Evolutionary conservation across 2,329 filamentous ascomycete genomes (phyloP).

Genomic region (Xylaria sp.): DNA sequence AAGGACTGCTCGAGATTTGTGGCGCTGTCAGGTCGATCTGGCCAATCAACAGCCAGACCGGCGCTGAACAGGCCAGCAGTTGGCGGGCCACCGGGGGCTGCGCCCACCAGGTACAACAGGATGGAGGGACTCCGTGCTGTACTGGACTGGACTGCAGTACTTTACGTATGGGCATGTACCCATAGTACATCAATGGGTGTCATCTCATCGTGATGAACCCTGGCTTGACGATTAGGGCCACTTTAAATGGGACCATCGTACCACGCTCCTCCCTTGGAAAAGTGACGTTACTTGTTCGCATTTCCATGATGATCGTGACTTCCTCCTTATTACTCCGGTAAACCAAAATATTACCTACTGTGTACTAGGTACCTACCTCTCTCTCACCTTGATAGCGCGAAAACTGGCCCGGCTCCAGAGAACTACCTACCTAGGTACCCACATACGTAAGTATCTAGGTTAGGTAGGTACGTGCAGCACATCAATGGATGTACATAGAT

Average conservation of each 20-base stretch:
- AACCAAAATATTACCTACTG: not conserved
- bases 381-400: too few relatives aligned
- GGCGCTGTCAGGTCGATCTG: constrained; percentile 15
- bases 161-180: not conserved
- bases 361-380: not conserved
- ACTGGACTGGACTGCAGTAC: not conserved
- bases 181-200: too few relatives aligned
- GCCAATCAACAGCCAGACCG: constrained; percentile 14
- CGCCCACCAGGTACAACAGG: too few relatives aligned
- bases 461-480: too few relatives aligned
- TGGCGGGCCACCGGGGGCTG: constrained; percentile 12
- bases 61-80: not conserved
- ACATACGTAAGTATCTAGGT: too few relatives aligned
- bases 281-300: constrained; percentile 24
- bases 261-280: constrained; percentile 19
- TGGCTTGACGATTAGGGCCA: constrained; percentile 21
- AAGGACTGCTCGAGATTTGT: constrained; percentile 24
- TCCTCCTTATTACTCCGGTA: constrained; percentile 6
- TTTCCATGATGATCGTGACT: constrained; percentile 15
- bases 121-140: not conserved
- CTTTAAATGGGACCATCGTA: constrained; percentile 18
- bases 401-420: not conserved
- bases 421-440: too few relatives aligned
- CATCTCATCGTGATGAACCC: constrained; percentile 24
- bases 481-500: too few relatives aligned